phyloP scores from a whole-genome alignment of 2,329 filamentous ascomycete genomes.

The Phoma sp. region DNA sequence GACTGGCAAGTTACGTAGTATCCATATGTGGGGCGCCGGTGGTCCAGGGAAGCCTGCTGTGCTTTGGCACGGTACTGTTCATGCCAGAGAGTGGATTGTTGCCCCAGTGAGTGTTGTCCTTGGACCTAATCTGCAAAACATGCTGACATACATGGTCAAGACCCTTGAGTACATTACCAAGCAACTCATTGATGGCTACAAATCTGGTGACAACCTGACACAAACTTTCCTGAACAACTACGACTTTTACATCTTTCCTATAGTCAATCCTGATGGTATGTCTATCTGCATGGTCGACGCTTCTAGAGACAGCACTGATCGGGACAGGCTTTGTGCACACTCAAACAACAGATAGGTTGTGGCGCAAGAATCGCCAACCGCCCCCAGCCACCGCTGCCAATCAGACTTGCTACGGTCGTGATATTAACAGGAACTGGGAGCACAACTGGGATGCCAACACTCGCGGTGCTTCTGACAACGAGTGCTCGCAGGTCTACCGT shows the following conservation, averaged over 20 bases:
- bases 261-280: slow-evolving; percentile 43
- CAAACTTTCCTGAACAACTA: slow-evolving; percentile 40
- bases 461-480: slow-evolving; percentile 40
- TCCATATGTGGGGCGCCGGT: slow-evolving; percentile 42
- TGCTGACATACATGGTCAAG: neutral
- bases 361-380: slow-evolving; percentile 45
- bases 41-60: slow-evolving; percentile 36
- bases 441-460: slow-evolving; percentile 39
- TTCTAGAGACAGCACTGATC: neutral
- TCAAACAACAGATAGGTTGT: slow-evolving; percentile 46
- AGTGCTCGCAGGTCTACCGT: slow-evolving; percentile 42
- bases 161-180: slow-evolving; percentile 39
- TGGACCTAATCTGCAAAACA: neutral
- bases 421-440: slow-evolving; percentile 47
- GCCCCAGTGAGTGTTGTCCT: slow-evolving; percentile 50
- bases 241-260: slow-evolving; percentile 44
- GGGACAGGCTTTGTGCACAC: slow-evolving; percentile 41
- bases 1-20: slow-evolving; percentile 6
- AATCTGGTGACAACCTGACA: slow-evolving; percentile 38
- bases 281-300: neutral
- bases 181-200: slow-evolving; percentile 39
- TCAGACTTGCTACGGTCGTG: slow-evolving; percentile 39
- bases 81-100: slow-evolving; percentile 44
- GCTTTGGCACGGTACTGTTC: slow-evolving; percentile 42
- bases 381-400: slow-evolving; percentile 36